Evolutionary conservation across 352 stramenopile species (phyloP).

Genomic region (Globisporangium sylvaticum): DNA sequence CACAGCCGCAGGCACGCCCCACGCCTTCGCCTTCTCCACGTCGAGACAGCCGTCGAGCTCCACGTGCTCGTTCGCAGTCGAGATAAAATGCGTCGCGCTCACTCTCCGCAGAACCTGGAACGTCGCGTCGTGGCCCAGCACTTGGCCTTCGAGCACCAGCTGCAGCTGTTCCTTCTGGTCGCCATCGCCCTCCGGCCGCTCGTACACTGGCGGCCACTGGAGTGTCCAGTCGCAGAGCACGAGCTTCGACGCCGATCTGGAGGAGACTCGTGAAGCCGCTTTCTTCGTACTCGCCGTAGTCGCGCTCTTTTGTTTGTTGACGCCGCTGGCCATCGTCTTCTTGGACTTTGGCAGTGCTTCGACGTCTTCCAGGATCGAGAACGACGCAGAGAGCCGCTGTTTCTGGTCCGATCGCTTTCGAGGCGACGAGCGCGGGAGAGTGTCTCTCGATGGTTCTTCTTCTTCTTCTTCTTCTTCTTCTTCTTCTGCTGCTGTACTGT

Average conservation of each 20-base stretch:
- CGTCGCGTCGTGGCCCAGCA: conserved; percentile 16
- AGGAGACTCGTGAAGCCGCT: neutral
- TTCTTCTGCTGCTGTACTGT: conserved; percentile 2
- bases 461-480: neutral
- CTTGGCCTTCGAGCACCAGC: conserved; percentile 35
- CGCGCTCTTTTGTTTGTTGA: neutral
- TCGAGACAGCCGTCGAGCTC: conserved; percentile 38
- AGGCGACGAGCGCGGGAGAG: neutral
- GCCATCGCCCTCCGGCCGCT: neutral
- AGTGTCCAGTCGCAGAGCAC: conserved; percentile 28
- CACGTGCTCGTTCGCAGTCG: conserved; percentile 34
- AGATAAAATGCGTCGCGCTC: conserved; percentile 37
- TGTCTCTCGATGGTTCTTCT: neutral
- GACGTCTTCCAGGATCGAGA: conserved; percentile 13
- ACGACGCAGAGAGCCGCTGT: conserved; percentile 8
- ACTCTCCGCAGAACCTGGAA: conserved; percentile 45
- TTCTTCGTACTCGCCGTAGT: neutral
- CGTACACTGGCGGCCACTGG: conserved; percentile 25
- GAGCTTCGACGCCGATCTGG: neutral
- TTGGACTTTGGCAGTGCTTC: conserved; percentile 8
- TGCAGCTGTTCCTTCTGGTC: conserved; percentile 14
- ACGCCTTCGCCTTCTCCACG: conserved; percentile 26
- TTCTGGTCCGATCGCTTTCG: conserved; percentile 1
- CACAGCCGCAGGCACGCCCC: conserved; percentile 31
- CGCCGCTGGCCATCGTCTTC: neutral